These are phyloP conservation scores for Penicillium crystallinum DNA, from an alignment of 495 filamentous ascomycete genomes.

Conservation along the genomic window DNA sequence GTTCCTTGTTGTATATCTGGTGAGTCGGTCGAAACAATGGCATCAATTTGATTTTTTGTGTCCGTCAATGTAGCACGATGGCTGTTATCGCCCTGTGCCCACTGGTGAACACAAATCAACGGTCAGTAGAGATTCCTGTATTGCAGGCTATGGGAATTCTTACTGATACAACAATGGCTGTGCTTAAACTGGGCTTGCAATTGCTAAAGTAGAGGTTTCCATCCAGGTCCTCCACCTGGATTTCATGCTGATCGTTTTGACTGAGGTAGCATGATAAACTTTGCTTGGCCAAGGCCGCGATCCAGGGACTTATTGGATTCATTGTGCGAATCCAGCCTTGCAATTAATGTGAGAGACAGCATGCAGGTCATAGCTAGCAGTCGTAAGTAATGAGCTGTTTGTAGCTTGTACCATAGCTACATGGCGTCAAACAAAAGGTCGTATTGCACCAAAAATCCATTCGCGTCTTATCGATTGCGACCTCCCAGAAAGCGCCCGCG, in stretches of 20 bases:
- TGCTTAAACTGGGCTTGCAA: background rate
- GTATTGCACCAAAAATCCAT: background rate
- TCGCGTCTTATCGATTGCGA: slow-evolving; percentile 16
- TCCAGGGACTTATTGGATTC: slow-evolving; percentile 26
- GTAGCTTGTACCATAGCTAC: background rate
- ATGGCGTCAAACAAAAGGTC: slow-evolving; percentile 1
- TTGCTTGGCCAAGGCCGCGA: slow-evolving; percentile 25
- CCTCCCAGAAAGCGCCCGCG: background rate
- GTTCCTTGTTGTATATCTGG: slow-evolving; percentile 13
- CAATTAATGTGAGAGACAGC: background rate
- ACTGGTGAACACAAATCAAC: slow-evolving; percentile 11
- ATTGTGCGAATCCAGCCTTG: slow-evolving; percentile 20
- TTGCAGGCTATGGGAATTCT: background rate
- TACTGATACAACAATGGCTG: slow-evolving; percentile 26
- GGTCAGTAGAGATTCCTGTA: background rate
- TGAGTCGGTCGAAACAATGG: slow-evolving; percentile 25
- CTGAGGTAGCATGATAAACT: slow-evolving; percentile 23
- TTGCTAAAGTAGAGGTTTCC: slow-evolving; percentile 32
- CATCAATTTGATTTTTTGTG: slow-evolving; percentile 33
- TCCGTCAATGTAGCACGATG: slow-evolving; percentile 33
- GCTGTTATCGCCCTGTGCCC: slow-evolving; percentile 12
- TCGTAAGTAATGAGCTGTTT: background rate
- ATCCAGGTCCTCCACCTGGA: slow-evolving; percentile 36
- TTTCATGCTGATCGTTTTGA: slow-evolving; percentile 1
- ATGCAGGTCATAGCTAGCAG: background rate